A percentile compares a stretch with the other conserved stretches of the same genome.
phyloP scores from a whole-genome alignment of 2,329 filamentous ascomycete genomes.

The Sporothrix schenckii region DNA sequence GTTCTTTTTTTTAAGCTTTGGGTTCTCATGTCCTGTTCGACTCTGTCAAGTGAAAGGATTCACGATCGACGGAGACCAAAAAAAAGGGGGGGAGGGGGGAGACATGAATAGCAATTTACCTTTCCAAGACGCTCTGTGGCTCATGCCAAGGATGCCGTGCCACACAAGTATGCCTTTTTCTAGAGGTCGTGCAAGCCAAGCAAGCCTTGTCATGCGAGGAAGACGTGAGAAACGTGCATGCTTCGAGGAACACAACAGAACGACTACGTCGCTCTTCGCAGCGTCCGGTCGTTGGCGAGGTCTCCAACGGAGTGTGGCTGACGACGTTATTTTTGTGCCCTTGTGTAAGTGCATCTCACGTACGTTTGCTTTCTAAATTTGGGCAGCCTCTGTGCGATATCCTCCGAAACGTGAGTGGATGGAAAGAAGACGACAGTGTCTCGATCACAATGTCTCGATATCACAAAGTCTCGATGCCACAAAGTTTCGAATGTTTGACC shows the following conservation, averaged over 20 bases:
- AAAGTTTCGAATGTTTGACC: too few relatives aligned
- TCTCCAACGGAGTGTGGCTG: conserved; percentile 2
- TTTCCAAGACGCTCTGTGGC: neutral
- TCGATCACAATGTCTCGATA: neutral
- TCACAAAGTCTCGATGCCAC: neutral
- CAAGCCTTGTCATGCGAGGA: neutral
- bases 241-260: conserved; percentile 1
- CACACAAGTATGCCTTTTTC: neutral
- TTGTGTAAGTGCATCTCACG: neutral
- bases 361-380: neutral
- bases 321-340: conserved; percentile 14
- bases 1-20: neutral
- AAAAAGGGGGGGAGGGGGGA: too few relatives aligned
- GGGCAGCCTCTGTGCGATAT: neutral
- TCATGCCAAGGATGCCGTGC: neutral
- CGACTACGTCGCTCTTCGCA: neutral
- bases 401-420: neutral
- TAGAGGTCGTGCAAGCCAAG: neutral
- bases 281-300: neutral
- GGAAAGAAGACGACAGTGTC: neutral
- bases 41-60: neutral
- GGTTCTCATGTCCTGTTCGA: too few relatives aligned
- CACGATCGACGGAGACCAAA: neutral
- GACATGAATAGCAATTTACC: neutral
- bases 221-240: conserved; percentile 5